Base-by-base conservation (phyloP, 2,329 filamentous ascomycete genomes). In the Aspergillus japonicus region DNA sequence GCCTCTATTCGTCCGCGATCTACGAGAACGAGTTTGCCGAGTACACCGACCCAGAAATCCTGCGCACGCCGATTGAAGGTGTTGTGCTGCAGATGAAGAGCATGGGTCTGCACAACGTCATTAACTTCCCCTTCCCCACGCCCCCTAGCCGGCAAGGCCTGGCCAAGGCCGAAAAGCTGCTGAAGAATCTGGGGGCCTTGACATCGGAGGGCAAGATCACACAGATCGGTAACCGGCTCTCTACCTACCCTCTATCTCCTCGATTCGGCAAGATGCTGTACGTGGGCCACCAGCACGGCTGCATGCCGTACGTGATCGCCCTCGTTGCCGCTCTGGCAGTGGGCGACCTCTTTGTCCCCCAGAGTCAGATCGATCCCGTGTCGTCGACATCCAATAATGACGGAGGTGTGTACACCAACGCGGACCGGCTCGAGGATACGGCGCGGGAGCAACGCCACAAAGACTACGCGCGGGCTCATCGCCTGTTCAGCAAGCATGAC, bases 101-200 rank as follows among this genome's bases (percentile, higher is more conserved):
- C 54, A 96, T 99, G 91, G 91, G 92, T 57, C 85, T 97, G 33
- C 90, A 94, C 61, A 88, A 93, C 59, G 89, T 99, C 7, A 85
- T 91, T 72, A 96, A 95, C 75, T 99, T 99, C 73, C 95, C 96
- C 0, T 99, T 98, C 73, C 95, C 95, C 4, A 98, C 94, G 14
- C 88, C 92, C 0, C 95, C 95, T 1, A 89, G 92, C 68, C 84
- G 87, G 14, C 82, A 87, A 56, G 91, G 87, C 63, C 81, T 99
- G 21, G 85, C 86, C 52, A 91, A 89, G 71, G 92, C 95, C 0
- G 95, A 99, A 77, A 92, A 89, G 70, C 82, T 97, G 7, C 82
- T 99, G 8, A 88, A 85, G 50, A 96, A 96, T 72, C 83, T 99
- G 3, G 91, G 91, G 0, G 95, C 94, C 1, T 81, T 98, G 33